A percentile compares a stretch with the other conserved stretches of the same genome.
phyloP scores from a whole-genome alignment of 192 early-diverging fungal genomes.

The Radiomyces spectabilis region DNA sequence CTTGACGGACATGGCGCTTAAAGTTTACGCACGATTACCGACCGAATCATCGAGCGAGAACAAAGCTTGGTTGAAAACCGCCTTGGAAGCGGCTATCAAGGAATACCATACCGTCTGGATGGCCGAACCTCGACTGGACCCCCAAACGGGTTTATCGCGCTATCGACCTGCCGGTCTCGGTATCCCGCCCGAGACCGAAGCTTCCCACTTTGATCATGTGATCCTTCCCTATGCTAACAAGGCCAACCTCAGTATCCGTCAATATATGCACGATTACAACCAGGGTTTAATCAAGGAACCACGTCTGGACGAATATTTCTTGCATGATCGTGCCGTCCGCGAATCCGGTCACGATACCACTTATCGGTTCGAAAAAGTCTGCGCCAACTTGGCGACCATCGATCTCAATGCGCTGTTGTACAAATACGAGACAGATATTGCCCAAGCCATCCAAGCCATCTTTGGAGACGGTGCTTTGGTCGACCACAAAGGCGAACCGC shows the following conservation, averaged over 20 bases:
- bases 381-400: conserved; percentile 87
- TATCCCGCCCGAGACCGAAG: conserved; percentile 98
- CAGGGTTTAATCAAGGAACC: conserved; percentile 63
- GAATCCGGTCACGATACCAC: conserved; percentile 97
- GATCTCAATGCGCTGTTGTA: conserved; percentile 91
- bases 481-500: conserved; percentile 26
- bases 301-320: conserved; percentile 89
- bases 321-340: conserved; percentile 95
- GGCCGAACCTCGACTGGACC: conserved; percentile 68
- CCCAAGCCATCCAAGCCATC: conserved; percentile 53
- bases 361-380: conserved; percentile 85
- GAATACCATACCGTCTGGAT: conserved; percentile 95
- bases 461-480: conserved; percentile 46
- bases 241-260: conserved; percentile 55
- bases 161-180: conserved; percentile 87
- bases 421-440: conserved; percentile 95
- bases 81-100: conserved; percentile 72
- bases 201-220: conserved; percentile 82
- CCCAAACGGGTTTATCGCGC: conserved; percentile 66
- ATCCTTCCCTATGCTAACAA: conserved; percentile 72
- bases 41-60: conserved; percentile 37
- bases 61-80: conserved; percentile 64
- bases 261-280: conserved; percentile 72
- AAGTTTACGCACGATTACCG: conserved; percentile 64
- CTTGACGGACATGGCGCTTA: conserved; percentile 90